Evolutionary conservation across 306 rosid species (phyloP).

Genomic region (Inga oerstediana): DNA sequence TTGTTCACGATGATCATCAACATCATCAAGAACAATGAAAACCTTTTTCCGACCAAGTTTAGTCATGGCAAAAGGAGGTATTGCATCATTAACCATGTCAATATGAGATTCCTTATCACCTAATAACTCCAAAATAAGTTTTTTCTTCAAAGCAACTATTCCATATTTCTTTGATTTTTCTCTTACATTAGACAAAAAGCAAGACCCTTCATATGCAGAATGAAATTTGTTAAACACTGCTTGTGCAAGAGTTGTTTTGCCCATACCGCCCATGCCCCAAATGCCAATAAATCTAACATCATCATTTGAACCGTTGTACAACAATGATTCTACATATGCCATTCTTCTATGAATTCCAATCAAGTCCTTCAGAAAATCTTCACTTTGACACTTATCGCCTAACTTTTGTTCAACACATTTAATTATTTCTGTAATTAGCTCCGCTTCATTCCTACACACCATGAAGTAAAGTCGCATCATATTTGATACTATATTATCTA

Average conservation of each 20-base stretch:
- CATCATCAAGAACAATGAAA: constrained; percentile 10
- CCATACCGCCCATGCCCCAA: neutral
- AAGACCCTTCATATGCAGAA: no score
- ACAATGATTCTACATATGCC: neutral
- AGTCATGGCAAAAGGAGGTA: neutral
- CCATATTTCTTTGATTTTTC: no score
- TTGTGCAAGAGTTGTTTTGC: no score
- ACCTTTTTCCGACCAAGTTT: neutral
- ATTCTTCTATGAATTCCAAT: neutral
- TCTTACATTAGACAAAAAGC: no score
- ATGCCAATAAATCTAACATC: neutral
- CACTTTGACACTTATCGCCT: neutral
- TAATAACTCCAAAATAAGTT: neutral
- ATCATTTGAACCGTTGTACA: neutral
- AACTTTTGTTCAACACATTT: neutral
- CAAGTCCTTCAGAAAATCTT: neutral
- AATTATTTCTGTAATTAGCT: neutral
- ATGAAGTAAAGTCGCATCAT: neutral
- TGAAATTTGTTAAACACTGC: no score
- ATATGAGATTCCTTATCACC: neutral
- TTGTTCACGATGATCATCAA: neutral
- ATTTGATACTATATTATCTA: no score
- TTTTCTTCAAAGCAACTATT: no score
- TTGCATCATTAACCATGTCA: neutral
- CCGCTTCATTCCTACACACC: neutral